These are phyloP conservation scores for Globisporangium takayamanum DNA, from an alignment of 352 stramenopile genomes.

Conservation along the genomic window DNA sequence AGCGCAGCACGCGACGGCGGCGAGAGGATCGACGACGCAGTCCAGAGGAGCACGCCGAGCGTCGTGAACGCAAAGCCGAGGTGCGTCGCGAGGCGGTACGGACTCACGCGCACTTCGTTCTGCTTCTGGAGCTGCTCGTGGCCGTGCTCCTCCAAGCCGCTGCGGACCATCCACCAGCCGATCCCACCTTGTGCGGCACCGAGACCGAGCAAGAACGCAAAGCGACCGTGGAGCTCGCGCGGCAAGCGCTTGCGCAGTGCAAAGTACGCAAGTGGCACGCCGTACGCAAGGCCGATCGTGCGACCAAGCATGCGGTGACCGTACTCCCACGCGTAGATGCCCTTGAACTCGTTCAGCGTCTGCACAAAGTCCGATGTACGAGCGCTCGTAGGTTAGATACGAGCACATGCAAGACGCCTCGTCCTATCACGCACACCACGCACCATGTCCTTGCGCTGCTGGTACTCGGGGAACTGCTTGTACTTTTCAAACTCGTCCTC, in stretches of 20 bases:
- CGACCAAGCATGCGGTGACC: conserved; percentile 97
- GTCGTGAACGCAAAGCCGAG: conserved; percentile 96
- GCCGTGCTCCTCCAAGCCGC: conserved; percentile 92
- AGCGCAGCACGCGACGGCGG: conserved; percentile 59
- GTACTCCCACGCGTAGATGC: conserved; percentile 96
- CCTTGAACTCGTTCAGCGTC: conserved; percentile 98
- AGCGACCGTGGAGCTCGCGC: conserved; percentile 59
- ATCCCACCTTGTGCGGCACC: conserved; percentile 77
- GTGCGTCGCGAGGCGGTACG: conserved; percentile 96
- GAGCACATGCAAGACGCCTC: not conserved
- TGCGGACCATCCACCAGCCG: conserved; percentile 99
- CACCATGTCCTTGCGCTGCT: conserved; percentile 92
- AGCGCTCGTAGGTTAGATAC: conserved; percentile 6
- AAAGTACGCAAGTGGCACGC: conserved; percentile 91
- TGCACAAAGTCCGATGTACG: conserved; percentile 8
- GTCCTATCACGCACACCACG: conserved; percentile 23
- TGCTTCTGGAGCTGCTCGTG: conserved; percentile 65
- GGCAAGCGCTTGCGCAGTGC: conserved; percentile 73
- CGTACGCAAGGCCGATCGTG: conserved; percentile 92
- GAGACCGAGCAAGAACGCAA: conserved; percentile 56
- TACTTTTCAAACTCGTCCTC: conserved; percentile 96
- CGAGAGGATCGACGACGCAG: conserved; percentile 86
- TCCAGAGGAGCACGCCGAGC: conserved; percentile 94
- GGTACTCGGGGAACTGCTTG: conserved; percentile 97
- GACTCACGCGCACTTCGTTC: conserved; percentile 96